A percentile compares a stretch with the other conserved stretches of the same genome.
Evolutionary conservation across 129 eudicot species (phyloP).

Genomic region (Artemisia argyi): DNA sequence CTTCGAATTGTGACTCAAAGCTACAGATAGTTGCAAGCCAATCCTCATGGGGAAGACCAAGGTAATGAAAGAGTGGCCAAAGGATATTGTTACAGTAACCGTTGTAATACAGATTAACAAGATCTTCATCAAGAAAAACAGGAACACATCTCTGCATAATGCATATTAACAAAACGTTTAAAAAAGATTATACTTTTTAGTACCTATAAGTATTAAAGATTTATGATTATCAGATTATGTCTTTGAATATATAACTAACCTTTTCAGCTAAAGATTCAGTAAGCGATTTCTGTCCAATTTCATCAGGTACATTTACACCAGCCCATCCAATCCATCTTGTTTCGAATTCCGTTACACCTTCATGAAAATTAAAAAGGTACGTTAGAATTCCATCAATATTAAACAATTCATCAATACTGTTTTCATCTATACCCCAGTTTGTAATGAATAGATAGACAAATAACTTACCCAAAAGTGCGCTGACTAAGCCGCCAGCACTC

Average conservation of each 20-base stretch:
- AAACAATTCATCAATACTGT: neutral
- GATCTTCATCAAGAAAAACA: slow-evolving; percentile 81
- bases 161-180: neutral
- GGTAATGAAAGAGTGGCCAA: slow-evolving; percentile 90
- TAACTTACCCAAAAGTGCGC: slow-evolving; percentile 64
- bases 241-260: slow-evolving; percentile 38
- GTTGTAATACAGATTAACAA: slow-evolving; percentile 76
- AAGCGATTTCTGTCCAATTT: slow-evolving; percentile 64
- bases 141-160: slow-evolving; percentile 72
- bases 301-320: slow-evolving; percentile 85
- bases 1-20: slow-evolving; percentile 78
- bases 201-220: slow-evolving; percentile 1
- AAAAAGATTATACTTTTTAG: neutral
- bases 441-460: neutral
- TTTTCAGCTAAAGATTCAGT: slow-evolving; percentile 72
- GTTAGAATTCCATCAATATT: neutral
- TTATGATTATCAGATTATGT: neutral
- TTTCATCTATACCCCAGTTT: no score
- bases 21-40: slow-evolving; percentile 74
- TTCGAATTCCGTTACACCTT: slow-evolving; percentile 80
- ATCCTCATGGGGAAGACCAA: slow-evolving; percentile 87
- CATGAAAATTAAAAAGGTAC: neutral
- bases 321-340: slow-evolving; percentile 97
- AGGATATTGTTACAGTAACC: slow-evolving; percentile 88
- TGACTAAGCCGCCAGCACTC: slow-evolving; percentile 84